Base-by-base conservation (phyloP, 108 stramenopile genomes). In the Hondaea fermentalgiana region DNA sequence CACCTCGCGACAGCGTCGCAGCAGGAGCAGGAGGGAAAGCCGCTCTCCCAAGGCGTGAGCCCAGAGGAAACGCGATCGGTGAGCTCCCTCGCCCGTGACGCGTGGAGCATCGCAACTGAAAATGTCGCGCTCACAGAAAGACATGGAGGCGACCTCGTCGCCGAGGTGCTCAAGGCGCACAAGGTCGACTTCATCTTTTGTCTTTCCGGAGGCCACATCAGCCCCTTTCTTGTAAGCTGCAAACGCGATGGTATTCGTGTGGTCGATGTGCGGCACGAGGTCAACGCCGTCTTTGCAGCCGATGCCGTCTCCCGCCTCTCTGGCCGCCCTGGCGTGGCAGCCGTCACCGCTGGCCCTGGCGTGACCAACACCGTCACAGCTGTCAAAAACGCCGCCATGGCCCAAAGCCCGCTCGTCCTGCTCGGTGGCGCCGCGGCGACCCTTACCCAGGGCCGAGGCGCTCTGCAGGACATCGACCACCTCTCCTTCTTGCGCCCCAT, bases 291-390 rank as follows among this genome's bases (percentile, higher is more conserved):
- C 76, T 83, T 83, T 23, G 76, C 76, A 6, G 76, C 76, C 25
- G 76, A 83, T 23, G 76, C 76, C 12, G 76, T 83, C 49, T 47
- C 49, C 16, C 19, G 76, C 8, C 76, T 83, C 23, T 53, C 76
- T 8, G 76, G 76, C n/a, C 45, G 45, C 51, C 76, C 76, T 12
- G 76, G 76, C 51, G 76, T 83, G 19, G 76, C 76, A 6, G 76
- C 76, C 25, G 76, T 83, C 23, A 83, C 76, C n/a, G 76, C 76
- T 35, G 76, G 76, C 25, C 76, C 76, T 8, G 76, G 76, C 51
- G 76, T 83, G 16, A 83, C 76, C 45, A 83, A 83, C 51, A 83
- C 76, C n/a, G 76, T 83, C 25, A 83, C 76, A 8, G 76, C 76
- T 23, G 25, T 83, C 4, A 83, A 83, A 45, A 83, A 83, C 51